A percentile compares a stretch with the other conserved stretches of the same genome.
Conservation (phyloP, 2,329 filamentous ascomycete species). For the Pseudocercospora cruenta region DNA sequence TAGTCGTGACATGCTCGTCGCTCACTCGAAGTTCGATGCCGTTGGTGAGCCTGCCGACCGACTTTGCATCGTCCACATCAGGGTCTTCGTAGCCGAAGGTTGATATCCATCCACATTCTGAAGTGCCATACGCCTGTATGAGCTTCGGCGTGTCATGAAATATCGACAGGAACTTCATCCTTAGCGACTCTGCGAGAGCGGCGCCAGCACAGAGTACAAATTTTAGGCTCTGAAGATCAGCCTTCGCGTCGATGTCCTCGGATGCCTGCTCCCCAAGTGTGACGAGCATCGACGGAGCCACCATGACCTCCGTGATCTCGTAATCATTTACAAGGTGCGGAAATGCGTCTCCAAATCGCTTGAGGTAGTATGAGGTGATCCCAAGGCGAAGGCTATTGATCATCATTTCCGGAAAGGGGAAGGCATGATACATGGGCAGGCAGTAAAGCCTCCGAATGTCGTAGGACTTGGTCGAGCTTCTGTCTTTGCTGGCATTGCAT, state of each 20-base stretch:
- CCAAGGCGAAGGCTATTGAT: neutral
- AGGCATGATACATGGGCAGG: slow-evolving; percentile 6
- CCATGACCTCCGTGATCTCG: slow-evolving; percentile 5
- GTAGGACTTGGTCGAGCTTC: neutral
- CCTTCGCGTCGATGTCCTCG: slow-evolving; percentile 1
- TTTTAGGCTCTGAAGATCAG: neutral
- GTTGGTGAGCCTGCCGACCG: neutral
- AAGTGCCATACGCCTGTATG: neutral
- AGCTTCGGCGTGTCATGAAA: slow-evolving; percentile 5
- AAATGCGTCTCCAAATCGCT: slow-evolving; percentile 3
- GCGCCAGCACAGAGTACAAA: neutral
- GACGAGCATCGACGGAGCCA: neutral
- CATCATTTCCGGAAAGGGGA: slow-evolving; percentile 7
- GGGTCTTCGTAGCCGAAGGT: neutral
- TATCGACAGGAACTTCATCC: neutral
- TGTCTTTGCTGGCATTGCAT: neutral
- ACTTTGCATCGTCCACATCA: neutral
- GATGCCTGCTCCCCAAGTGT: neutral
- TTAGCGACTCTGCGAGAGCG: neutral
- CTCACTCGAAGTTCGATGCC: neutral
- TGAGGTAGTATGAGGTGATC: neutral
- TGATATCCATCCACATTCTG: slow-evolving; percentile 4
- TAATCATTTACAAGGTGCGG: neutral
- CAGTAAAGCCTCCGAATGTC: slow-evolving; percentile 1
- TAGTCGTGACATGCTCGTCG: neutral